Conservation (phyloP, 1,284 basidiomycete genomes). For the Puccinia brachypodii region DNA sequence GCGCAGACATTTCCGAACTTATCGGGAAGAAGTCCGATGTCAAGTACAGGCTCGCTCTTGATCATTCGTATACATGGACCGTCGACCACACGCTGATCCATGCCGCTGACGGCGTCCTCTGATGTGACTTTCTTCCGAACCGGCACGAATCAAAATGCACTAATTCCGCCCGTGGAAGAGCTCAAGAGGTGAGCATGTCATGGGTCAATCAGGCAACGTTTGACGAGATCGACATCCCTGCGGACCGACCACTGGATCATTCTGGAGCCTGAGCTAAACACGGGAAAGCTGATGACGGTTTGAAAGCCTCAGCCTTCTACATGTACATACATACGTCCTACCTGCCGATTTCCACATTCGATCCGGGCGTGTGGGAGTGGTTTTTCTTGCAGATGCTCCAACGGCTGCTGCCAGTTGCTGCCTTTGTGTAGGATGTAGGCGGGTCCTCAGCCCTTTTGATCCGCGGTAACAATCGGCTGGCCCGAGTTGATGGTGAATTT, state of each 20-base stretch:
- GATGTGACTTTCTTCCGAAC: not conserved
- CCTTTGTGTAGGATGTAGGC: not conserved
- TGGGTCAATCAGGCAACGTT: not conserved
- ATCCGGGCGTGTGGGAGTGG: not conserved
- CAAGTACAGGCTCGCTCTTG: not conserved
- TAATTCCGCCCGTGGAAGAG: too few species aligned
- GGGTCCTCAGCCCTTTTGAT: not conserved
- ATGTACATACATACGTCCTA: not conserved
- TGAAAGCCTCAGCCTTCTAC: not conserved
- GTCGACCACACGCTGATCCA: not conserved
- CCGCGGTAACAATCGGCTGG: slow-evolving; percentile 10
- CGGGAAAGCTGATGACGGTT: not conserved
- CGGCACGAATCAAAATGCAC: not conserved
- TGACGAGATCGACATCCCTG: not conserved
- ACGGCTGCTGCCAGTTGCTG: not conserved
- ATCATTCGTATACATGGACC: not conserved
- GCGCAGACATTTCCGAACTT: not conserved
- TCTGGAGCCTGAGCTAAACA: not conserved
- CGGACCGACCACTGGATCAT: not conserved
- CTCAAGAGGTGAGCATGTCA: not conserved
- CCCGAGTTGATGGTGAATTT: slow-evolving; percentile 4
- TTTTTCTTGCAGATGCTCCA: slow-evolving; percentile 13
- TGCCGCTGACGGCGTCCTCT: not conserved
- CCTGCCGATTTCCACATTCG: not conserved
- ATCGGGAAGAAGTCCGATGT: not conserved